These are phyloP conservation scores for Akanthomyces dipterigenus DNA, from an alignment of 2,329 filamentous ascomycete species.

Conservation along the genomic window DNA sequence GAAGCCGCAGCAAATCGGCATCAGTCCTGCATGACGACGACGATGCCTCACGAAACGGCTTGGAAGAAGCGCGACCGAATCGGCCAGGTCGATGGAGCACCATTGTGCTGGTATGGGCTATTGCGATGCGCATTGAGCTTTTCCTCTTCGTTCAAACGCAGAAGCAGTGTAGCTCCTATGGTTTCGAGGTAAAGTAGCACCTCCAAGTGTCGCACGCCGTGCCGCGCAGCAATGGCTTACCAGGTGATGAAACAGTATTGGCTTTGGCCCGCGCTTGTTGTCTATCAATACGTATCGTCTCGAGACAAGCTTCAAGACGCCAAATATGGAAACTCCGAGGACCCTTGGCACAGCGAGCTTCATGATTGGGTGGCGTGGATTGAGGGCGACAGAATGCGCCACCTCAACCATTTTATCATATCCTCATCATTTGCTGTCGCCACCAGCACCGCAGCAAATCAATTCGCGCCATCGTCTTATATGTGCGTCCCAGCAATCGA, in stretches of 20 bases:
- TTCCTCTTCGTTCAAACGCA: constrained; percentile 39
- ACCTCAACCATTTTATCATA: constrained; percentile 27
- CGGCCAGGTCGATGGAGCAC: constrained; percentile 42
- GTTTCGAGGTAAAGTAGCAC: constrained; percentile 35
- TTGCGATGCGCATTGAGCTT: constrained; percentile 42
- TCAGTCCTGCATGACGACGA: not conserved
- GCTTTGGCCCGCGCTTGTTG: constrained; percentile 22
- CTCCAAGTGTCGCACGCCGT: not conserved
- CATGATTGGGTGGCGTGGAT: constrained; percentile 45
- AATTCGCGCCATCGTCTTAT: constrained; percentile 41
- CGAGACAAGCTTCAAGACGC: constrained; percentile 36
- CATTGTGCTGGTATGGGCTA: constrained; percentile 35
- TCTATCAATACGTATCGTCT: constrained; percentile 37
- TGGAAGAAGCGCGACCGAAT: constrained; percentile 24
- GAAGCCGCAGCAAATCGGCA: not conserved
- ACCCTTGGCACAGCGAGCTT: constrained; percentile 40
- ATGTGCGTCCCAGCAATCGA: constrained; percentile 42
- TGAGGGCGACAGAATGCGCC: constrained; percentile 30
- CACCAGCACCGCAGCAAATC: constrained; percentile 35
- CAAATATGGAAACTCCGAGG: constrained; percentile 32
- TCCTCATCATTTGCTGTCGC: constrained; percentile 33
- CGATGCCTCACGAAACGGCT: not conserved
- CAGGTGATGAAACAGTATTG: not conserved
- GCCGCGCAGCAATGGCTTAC: no score
- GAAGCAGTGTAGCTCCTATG: constrained; percentile 44